Percentiles rank a stretch among this genome's conserved stretches.
Conservation (phyloP, 495 filamentous ascomycete species). For the Baudoinia panamericana region DNA sequence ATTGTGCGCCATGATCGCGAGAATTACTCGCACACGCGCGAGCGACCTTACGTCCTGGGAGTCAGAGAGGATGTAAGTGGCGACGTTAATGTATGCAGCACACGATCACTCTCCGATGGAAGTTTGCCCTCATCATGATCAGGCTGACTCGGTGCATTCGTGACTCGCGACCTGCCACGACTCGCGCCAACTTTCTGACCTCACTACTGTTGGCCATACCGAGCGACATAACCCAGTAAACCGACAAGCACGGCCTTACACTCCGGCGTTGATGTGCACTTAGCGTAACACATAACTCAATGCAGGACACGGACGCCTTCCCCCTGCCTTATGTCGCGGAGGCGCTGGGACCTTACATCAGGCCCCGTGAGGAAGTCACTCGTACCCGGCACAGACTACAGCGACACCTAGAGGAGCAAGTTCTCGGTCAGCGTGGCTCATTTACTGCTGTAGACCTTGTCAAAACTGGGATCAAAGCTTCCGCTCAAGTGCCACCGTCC, state of each 20-base stretch:
- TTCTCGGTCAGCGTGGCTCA: constrained; percentile 1
- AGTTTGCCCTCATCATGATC: too few species aligned
- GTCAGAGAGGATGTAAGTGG: background rate
- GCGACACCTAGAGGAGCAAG: constrained; percentile 14
- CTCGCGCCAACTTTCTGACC: too few species aligned
- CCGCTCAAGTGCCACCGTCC: background rate
- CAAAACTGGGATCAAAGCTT: constrained; percentile 4
- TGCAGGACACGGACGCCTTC: constrained; percentile 7
- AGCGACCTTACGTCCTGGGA: constrained; percentile 1
- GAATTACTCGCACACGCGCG: constrained; percentile 4
- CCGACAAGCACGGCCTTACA: too few species aligned
- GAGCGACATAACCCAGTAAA: too few species aligned
- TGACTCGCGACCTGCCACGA: too few species aligned
- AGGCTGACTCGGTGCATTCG: too few species aligned
- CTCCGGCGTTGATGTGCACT: too few species aligned
- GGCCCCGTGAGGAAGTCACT: constrained; percentile 21
- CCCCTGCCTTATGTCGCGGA: constrained; percentile 23
- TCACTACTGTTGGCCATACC: too few species aligned
- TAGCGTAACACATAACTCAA: too few species aligned
- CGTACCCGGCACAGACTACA: constrained; percentile 19
- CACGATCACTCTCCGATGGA: too few species aligned
- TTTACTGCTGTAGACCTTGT: constrained; percentile 4
- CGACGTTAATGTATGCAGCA: too few species aligned
- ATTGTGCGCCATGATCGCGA: constrained; percentile 15
- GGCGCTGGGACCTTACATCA: constrained; percentile 22